A percentile compares a stretch with the other conserved stretches of the same genome.
phyloP scores from a whole-genome alignment of 2,329 filamentous ascomycete genomes.

The Phaeosphaeriaceae sp. region DNA sequence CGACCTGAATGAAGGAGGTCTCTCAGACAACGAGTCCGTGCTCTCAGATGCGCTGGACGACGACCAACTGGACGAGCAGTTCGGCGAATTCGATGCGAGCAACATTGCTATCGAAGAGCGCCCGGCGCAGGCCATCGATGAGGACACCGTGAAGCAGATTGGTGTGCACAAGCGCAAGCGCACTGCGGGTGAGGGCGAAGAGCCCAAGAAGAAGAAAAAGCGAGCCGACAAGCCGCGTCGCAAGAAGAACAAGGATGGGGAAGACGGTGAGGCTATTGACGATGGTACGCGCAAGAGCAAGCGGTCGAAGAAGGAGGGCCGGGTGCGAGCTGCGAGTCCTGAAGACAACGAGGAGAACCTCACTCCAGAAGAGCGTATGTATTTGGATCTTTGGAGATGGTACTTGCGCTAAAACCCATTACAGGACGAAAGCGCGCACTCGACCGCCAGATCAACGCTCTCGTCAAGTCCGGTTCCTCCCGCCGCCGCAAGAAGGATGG shows the following conservation, averaged over 20 bases:
- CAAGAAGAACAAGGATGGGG: slow-evolving; percentile 58
- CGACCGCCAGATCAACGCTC: slow-evolving; percentile 85
- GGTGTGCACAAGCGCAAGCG: slow-evolving; percentile 71
- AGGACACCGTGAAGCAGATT: slow-evolving; percentile 66
- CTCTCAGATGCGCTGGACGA: slow-evolving; percentile 69
- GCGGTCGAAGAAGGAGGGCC: slow-evolving; percentile 52
- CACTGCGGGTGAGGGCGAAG: slow-evolving; percentile 63
- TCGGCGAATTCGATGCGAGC: slow-evolving; percentile 64
- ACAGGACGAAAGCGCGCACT: slow-evolving; percentile 77
- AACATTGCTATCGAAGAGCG: slow-evolving; percentile 68
- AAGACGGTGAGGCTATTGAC: slow-evolving; percentile 58
- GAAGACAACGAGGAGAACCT: slow-evolving; percentile 79
- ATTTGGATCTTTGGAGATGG: not conserved
- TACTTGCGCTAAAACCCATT: slow-evolving; percentile 17
- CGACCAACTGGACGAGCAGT: slow-evolving; percentile 65
- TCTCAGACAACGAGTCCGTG: slow-evolving; percentile 67
- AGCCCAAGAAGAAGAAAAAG: slow-evolving; percentile 75
- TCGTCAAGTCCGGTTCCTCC: slow-evolving; percentile 81
- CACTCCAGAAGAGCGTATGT: slow-evolving; percentile 80
- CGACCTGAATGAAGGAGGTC: slow-evolving; percentile 45
- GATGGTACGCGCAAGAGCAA: slow-evolving; percentile 63
- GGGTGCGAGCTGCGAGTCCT: slow-evolving; percentile 44
- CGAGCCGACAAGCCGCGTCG: slow-evolving; percentile 61
- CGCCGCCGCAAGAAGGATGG: slow-evolving; percentile 81
- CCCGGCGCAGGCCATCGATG: slow-evolving; percentile 65